Base-by-base conservation (phyloP, 2,329 filamentous ascomycete genomes). In the Colletotrichum theobromicola region DNA sequence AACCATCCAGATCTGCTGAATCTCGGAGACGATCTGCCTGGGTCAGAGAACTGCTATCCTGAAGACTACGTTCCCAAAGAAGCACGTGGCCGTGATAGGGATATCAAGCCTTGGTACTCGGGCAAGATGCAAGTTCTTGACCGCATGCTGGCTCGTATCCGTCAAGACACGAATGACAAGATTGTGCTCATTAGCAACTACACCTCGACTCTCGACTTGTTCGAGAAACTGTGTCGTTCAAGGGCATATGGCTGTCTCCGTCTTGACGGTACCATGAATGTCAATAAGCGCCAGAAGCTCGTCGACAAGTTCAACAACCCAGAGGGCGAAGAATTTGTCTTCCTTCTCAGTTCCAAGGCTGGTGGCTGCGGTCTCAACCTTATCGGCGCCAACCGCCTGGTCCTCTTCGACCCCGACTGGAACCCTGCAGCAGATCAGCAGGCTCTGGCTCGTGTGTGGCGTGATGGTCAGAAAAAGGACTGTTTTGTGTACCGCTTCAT, bases 401-500 rank as follows among this genome's bases (percentile, higher is more conserved):
- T 99, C 2, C 91, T 99, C 53, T 99, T 99, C 82, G 97, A 99
- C 78, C 97, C 97, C 0, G 94, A 97, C 84, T 99, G 97, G 97
- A 99, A 99, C 80, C 97, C 97, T 1, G 97, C 97, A 5, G 96
- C 97, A 1, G 97, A 99, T 81, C 97, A 99, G 83, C 97, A 99
- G 85, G 97, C 97, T 5, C 90, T 99, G 34, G 97, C 97, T 42
- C 94, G 97, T 87, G 97, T 99, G 24, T 99, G 97, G 97, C 94
- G 97, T 88, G 97, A 99, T 80, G 97, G 97, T 0, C 97, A 99
- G 84, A 98, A 97, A 89, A 99, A 99, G 82, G 97, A 99, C 81
- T 99, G 97, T 81, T 99, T 99, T 80, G 97, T 99, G 18, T 99
- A 99, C 84, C 94, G 97, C n/a, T 99, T 99, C 86, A 99, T 99